A percentile compares a stretch with the other conserved stretches of the same genome.
Evolutionary conservation across 2,329 filamentous ascomycete species (phyloP).

Genomic region (Byssothecium circinans): DNA sequence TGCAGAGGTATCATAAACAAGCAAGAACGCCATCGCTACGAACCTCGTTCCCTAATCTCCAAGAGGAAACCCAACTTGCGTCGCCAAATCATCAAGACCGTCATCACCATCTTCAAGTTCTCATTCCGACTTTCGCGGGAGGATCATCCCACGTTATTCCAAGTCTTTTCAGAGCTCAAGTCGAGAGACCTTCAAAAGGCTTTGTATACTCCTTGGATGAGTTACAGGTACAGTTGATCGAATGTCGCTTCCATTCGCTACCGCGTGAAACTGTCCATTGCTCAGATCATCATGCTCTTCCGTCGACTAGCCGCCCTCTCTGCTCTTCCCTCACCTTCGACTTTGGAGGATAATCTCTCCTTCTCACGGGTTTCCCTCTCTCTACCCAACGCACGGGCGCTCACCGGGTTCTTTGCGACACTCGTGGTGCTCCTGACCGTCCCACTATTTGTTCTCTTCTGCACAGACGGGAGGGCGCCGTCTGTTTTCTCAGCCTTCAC

Average conservation of each 20-base stretch:
- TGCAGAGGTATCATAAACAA: conserved; percentile 11
- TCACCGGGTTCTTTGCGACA: conserved; percentile 20
- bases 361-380: conserved; percentile 25
- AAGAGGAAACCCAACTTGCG: too few species aligned
- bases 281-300: conserved; percentile 48
- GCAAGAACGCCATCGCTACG: conserved; percentile 19
- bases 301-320: conserved; percentile 45
- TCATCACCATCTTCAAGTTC: too few species aligned
- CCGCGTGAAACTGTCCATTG: too few species aligned
- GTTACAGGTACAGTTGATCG: not conserved
- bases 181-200: too few species aligned
- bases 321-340: conserved; percentile 14
- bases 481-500: conserved; percentile 12
- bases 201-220: too few species aligned
- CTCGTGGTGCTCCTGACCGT: conserved; percentile 20
- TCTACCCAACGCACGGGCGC: conserved; percentile 17
- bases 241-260: too few species aligned
- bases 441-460: conserved; percentile 32
- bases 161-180: too few species aligned
- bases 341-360: too few species aligned
- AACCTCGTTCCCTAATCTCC: not conserved
- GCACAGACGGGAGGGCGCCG: conserved; percentile 22
- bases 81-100: too few species aligned
- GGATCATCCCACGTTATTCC: too few species aligned
- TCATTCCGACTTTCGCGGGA: too few species aligned